Conservation (phyloP, 305 asterid species). For the Fraxinus ornus region DNA sequence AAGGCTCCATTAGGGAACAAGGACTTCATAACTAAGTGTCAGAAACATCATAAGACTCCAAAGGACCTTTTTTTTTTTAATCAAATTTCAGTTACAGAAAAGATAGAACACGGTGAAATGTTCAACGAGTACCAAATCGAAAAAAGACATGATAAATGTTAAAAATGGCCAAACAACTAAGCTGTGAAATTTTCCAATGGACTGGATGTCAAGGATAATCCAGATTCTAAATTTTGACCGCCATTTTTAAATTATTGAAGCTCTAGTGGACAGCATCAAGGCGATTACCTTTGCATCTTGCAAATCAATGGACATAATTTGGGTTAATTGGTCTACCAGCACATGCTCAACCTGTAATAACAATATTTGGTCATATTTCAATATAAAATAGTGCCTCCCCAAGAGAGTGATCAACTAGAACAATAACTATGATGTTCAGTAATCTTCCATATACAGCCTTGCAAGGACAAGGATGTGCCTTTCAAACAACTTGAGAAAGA, state of each 20-base stretch:
- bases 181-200: constrained; percentile 5
- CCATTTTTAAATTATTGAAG: constrained; percentile 6
- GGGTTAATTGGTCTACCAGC: constrained; percentile 82
- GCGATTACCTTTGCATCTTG: constrained; percentile 86
- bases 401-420: constrained; percentile 16
- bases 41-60: neutral
- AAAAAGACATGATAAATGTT: neutral
- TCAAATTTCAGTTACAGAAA: neutral
- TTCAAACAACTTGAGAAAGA: neutral
- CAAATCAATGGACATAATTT: constrained; percentile 78
- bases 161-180: neutral
- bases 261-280: constrained; percentile 4
- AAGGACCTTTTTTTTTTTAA: neutral
- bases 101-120: neutral
- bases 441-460: constrained; percentile 6
- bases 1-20: neutral
- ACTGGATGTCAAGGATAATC: constrained; percentile 3
- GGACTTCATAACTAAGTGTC: neutral
- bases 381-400: constrained; percentile 17
- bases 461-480: constrained; percentile 15
- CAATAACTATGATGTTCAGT: constrained; percentile 8
- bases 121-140: neutral
- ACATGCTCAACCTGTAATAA: constrained; percentile 90
- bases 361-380: constrained; percentile 26
- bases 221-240: constrained; percentile 2